Evolutionary conservation across 148 eudicot species (phyloP).

Genomic region (Mesembryanthemum crystallinum): DNA sequence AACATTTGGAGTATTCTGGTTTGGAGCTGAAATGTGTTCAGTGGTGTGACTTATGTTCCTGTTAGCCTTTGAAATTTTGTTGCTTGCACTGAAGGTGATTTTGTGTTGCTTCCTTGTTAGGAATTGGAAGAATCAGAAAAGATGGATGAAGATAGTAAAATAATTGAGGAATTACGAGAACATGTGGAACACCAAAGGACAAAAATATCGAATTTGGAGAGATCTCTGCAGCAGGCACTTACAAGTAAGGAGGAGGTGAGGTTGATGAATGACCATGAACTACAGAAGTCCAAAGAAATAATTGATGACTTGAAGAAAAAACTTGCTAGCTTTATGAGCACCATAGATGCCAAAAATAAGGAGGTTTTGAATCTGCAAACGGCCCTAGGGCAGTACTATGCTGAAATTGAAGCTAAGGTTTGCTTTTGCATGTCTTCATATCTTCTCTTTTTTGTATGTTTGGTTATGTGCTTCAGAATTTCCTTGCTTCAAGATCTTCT

Average conservation of each 20-base stretch:
- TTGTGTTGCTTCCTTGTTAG: constrained; percentile 42
- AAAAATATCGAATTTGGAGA: constrained; percentile 74
- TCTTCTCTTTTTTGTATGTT: not conserved
- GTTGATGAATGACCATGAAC: constrained; percentile 53
- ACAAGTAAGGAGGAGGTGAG: constrained; percentile 75
- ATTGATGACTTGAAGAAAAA: constrained; percentile 82
- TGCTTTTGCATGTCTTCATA: constrained; percentile 9
- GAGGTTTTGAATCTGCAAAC: constrained; percentile 90
- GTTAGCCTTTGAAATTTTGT: not conserved
- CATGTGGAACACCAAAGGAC: constrained; percentile 65
- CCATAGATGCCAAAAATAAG: constrained; percentile 76
- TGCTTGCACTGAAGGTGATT: constrained; percentile 15
- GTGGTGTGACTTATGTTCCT: not conserved
- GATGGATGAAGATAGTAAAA: constrained; percentile 94
- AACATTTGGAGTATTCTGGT: not conserved
- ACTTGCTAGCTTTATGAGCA: constrained; percentile 50
- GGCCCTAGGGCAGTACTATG: constrained; percentile 96
- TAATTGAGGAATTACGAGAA: constrained; percentile 74
- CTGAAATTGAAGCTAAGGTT: constrained; percentile 98
- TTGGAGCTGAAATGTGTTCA: not conserved
- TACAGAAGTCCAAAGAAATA: constrained; percentile 69
- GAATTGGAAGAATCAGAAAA: constrained; percentile 96
- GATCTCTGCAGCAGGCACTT: constrained; percentile 73
- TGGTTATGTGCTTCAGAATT: not conserved
- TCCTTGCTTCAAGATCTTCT: not conserved